These are phyloP conservation scores for Phaeolepiota aurea DNA, from an alignment of 768 basidiomycete species.

Conservation along the genomic window DNA sequence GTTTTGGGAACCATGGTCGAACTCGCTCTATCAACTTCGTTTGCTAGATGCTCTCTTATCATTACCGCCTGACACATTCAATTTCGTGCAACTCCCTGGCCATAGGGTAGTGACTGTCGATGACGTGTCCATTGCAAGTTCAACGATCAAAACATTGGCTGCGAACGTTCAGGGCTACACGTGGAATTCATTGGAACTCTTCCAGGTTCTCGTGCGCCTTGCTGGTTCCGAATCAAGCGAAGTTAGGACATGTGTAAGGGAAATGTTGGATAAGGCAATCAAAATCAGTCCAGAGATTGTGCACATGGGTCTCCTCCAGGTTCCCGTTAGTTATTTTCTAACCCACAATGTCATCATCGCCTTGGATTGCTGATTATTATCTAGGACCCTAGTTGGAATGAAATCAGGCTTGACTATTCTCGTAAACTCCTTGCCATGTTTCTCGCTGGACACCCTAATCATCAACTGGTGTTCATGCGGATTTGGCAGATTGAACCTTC, in stretches of 20 bases:
- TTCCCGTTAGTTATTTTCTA: conserved; percentile 53
- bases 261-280: conserved; percentile 90
- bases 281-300: conserved; percentile 93
- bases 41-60: conserved; percentile 85
- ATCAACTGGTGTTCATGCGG: conserved; percentile 94
- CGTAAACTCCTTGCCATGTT: conserved; percentile 84
- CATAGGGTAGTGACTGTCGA: conserved; percentile 81
- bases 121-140: conserved; percentile 76
- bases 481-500: conserved; percentile 88
- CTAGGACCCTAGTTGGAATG: conserved; percentile 79
- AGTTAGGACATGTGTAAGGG: conserved; percentile 69
- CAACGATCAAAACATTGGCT: conserved; percentile 88
- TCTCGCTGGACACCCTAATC: conserved; percentile 86
- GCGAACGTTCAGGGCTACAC: conserved; percentile 86
- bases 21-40: conserved; percentile 77
- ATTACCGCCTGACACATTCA: conserved; percentile 85
- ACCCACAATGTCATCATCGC: background rate
- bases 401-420: conserved; percentile 81
- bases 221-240: conserved; percentile 67
- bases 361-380: conserved; percentile 6
- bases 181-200: conserved; percentile 92
- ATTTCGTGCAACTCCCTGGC: conserved; percentile 83
- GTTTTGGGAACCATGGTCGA: conserved; percentile 83
- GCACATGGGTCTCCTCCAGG: conserved; percentile 86
- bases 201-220: conserved; percentile 78